phyloP scores from a whole-genome alignment of 306 rosid species.

The Cyamopsis tetragonoloba region DNA sequence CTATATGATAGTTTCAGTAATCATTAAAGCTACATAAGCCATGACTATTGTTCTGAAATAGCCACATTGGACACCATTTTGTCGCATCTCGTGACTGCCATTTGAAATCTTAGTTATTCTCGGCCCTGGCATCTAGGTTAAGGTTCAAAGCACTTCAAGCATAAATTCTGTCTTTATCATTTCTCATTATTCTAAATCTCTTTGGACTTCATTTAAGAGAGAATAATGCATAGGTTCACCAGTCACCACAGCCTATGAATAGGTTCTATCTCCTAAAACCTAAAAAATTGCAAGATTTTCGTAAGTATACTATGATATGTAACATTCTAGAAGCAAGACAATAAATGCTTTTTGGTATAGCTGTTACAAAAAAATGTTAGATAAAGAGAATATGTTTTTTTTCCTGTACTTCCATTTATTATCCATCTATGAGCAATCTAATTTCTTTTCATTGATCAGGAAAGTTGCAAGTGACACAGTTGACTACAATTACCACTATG shows the following conservation, averaged over 20 bases:
- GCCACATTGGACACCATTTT: too few species aligned
- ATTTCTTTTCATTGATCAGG: constrained; percentile 30
- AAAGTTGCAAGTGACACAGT: constrained; percentile 23
- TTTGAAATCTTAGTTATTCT: too few species aligned
- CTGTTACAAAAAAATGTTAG: background rate
- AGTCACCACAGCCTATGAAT: background rate
- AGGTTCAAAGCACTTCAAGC: background rate
- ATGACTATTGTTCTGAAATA: too few species aligned
- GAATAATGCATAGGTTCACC: background rate
- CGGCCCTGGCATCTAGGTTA: background rate
- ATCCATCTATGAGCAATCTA: background rate
- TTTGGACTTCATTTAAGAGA: background rate
- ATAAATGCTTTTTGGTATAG: background rate
- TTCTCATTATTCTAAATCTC: background rate
- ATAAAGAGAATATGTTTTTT: background rate
- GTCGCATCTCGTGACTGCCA: too few species aligned
- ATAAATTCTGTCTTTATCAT: background rate
- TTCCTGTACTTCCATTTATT: background rate
- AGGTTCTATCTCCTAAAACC: background rate
- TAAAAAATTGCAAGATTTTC: background rate
- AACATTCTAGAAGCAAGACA: background rate
- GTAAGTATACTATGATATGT: background rate
- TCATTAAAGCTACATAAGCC: too few species aligned
- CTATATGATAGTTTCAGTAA: too few species aligned
- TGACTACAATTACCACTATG: constrained; percentile 46